Conservation (phyloP, 2,329 filamentous ascomycete species). For the Talaromyces sp. region DNA sequence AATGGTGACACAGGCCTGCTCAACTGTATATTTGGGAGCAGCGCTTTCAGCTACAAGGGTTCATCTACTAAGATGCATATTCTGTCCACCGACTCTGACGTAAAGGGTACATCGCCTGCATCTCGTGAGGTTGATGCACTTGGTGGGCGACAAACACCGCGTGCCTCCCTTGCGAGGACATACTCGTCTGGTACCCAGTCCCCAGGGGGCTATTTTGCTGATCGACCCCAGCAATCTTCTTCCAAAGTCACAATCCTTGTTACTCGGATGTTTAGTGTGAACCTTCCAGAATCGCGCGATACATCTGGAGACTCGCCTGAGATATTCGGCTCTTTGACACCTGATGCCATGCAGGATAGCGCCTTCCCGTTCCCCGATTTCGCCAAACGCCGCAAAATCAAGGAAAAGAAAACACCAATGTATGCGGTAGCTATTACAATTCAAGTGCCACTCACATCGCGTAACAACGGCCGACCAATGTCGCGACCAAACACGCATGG, state of each 20-base stretch:
- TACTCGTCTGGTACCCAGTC: conserved; percentile 31
- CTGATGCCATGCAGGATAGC: conserved; percentile 27
- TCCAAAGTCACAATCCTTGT: conserved; percentile 50
- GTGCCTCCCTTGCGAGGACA: conserved; percentile 30
- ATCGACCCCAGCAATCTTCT: conserved; percentile 29
- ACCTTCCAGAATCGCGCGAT: conserved; percentile 42
- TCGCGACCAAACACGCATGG: conserved; percentile 30
- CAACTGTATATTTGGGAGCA: conserved; percentile 57
- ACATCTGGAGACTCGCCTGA: conserved; percentile 29
- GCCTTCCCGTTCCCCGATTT: conserved; percentile 34
- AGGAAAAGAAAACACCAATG: conserved; percentile 51
- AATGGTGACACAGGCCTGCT: conserved; percentile 47
- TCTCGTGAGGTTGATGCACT: conserved; percentile 13
- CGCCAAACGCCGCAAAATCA: conserved; percentile 40
- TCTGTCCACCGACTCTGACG: conserved; percentile 38
- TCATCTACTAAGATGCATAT: conserved; percentile 58
- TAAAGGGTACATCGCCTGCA: conserved; percentile 20
- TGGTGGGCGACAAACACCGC: conserved; percentile 14
- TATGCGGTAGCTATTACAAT: conserved; percentile 54
- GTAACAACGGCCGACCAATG: conserved; percentile 27
- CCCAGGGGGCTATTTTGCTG: conserved; percentile 12
- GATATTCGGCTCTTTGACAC: conserved; percentile 20
- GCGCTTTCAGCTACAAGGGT: conserved; percentile 52
- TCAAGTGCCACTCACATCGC: conserved; percentile 43
- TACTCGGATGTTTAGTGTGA: conserved; percentile 55